Base-by-base conservation (phyloP, 2,329 filamentous ascomycete species). In the Hymenoscyphus repandus region DNA sequence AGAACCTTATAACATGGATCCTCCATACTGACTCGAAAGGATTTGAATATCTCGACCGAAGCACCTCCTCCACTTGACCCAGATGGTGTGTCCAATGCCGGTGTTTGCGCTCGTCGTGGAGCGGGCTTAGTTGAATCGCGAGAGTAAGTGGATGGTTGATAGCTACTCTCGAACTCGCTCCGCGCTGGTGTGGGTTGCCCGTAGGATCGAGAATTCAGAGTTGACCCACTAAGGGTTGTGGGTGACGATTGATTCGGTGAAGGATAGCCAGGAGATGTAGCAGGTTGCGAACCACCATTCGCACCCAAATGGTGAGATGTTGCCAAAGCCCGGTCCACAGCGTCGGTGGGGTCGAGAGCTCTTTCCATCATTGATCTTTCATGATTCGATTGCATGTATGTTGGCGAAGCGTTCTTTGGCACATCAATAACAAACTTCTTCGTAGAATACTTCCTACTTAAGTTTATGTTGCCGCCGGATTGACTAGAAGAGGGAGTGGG, bases 1-100 rank as follows among this genome's bases (percentile, higher is more conserved):
- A 99, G 77, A 27, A 99, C 93, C 68, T 96, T 96, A 74, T 96
- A 88, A 72, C 93, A 99, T 2, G 93, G 93, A 65, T 99, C 93
- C 61, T 99, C 93, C 80, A 97, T 95, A 66, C 88, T 93, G 55
- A 99, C 93, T 36, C 92, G 85, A 79, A 99, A 99, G 1, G 89
- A 95, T 69, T 99, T 99, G 82, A 97, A 97, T 53, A 99, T 96
- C 69, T 99, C 93, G 53, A 96, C 91, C 1, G 80, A 82, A 11
- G 77, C 73, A 53, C 54, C 55, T 40, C 56, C 49, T 62, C 73
- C 74, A 37, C 72, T 69, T 62, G 73, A 75, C 22, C 73, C 70
- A 15, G 60, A 76, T 0, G 80, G 78, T 1, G 80, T 83, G 56
- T 85, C 80, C 17, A 79, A 78, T 2, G 78, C 79, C 0, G 81